These are phyloP conservation scores for Ocimum tenuiflorum DNA, from an alignment of 257 asterid genomes.

Conservation along the genomic window DNA sequence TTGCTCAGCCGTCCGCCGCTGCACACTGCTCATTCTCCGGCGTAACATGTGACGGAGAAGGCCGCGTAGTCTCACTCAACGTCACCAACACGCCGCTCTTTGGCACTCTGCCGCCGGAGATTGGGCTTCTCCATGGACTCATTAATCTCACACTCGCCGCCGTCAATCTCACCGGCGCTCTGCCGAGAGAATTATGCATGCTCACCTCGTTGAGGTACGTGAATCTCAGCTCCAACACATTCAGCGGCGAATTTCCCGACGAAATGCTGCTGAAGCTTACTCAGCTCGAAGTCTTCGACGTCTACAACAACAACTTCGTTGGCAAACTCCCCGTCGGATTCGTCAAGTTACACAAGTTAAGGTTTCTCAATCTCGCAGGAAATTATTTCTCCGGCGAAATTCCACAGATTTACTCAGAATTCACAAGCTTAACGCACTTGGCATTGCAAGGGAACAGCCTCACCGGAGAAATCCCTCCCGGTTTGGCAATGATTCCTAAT, in stretches of 20 bases:
- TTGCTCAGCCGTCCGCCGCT: conserved; percentile 18
- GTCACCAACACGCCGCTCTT: conserved; percentile 31
- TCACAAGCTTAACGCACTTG: conserved; percentile 32
- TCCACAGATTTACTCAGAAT: conserved; percentile 50
- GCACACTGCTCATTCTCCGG: conserved; percentile 63
- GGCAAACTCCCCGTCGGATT: conserved; percentile 50
- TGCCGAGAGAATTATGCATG: conserved; percentile 45
- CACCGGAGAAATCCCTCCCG: conserved; percentile 47
- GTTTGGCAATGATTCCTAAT: conserved; percentile 45
- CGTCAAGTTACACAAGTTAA: conserved; percentile 29
- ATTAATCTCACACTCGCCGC: conserved; percentile 42
- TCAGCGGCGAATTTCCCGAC: conserved; percentile 32
- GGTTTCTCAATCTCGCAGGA: conserved; percentile 45
- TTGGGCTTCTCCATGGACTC: conserved; percentile 47
- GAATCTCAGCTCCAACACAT: conserved; percentile 40
- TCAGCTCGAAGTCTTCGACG: conserved; percentile 41
- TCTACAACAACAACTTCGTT: conserved; percentile 54
- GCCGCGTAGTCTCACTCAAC: conserved; percentile 37
- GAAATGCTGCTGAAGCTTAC: conserved; percentile 32
- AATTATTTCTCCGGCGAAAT: conserved; percentile 62
- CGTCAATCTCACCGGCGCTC: conserved; percentile 46
- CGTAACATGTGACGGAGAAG: conserved; percentile 37
- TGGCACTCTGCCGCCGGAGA: conserved; percentile 59
- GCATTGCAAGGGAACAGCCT: conserved; percentile 50
- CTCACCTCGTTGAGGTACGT: conserved; percentile 34